These are phyloP conservation scores for Populus trichocarpa DNA, from an alignment of 441 rosid species.

Conservation along the genomic window DNA sequence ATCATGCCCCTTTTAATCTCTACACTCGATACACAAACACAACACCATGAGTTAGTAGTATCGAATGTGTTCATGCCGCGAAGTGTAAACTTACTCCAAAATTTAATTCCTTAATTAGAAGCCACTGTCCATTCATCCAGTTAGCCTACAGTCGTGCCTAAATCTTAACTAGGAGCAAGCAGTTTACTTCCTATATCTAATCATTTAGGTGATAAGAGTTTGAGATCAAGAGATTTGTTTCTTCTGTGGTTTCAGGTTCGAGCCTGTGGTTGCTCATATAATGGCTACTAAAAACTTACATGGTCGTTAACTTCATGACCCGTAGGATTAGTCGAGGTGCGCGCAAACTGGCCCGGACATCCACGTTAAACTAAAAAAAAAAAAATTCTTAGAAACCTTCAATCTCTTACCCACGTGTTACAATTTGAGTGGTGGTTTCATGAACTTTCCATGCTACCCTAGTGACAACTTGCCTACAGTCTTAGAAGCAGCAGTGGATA, in stretches of 20 bases:
- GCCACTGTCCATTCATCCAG: not conserved
- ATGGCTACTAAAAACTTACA: no score
- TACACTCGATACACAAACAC: not conserved
- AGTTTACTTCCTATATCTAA: no score
- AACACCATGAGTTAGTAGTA: not conserved
- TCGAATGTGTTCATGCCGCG: no score
- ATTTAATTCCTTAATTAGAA: not conserved
- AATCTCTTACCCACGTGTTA: conserved; percentile 2
- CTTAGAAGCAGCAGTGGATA: conserved; percentile 19
- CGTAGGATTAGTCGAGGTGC: no score
- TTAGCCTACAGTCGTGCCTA: not conserved
- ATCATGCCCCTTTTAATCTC: no score
- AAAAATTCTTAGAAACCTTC: conserved; percentile 5
- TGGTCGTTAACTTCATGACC: no score
- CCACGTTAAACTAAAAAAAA: no score
- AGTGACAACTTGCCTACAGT: not conserved
- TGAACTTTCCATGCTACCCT: conserved; percentile 1
- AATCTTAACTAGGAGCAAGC: not conserved
- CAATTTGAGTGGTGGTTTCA: not conserved
- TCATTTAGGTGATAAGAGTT: no score
- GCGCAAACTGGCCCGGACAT: no score
- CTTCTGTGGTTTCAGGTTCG: no score
- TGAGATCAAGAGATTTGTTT: no score
- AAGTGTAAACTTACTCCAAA: not conserved
- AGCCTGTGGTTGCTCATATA: no score